Evolutionary conservation across 306 rosid species (phyloP), one percentile per base, ranked within the genome.

Genomic region (Argentina anserina): DNA sequence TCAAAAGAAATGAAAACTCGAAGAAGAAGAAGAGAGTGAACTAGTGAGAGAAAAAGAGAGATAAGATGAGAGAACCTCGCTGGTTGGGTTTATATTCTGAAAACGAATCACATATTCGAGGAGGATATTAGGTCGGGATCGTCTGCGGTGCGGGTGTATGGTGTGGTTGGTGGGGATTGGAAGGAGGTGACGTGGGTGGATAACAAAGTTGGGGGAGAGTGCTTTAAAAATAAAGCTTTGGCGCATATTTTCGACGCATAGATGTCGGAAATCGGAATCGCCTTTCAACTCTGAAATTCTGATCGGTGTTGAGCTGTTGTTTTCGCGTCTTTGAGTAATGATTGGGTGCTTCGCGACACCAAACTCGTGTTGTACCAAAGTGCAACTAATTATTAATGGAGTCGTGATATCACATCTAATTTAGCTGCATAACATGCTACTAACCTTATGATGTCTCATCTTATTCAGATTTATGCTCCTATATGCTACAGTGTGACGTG

Each of bases 61-160:
- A 43, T 7, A 45, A 36, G 6, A 31, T 33, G 62, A 39, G 47
- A 13, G 53, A 69, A 56, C n/a, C 61, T 23, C 62, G 10, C 60
- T 3, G 64, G 53, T 15, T 15, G 2, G 2, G 37, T 83, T 86
- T 88, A 86, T 88, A 84, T 11, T 26, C 67, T 56, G 43, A 45
- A 31, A 40, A 25, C 6, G 43, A 33, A 6, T 39, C 65, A 43
- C 56, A 55, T 37, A 47, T 36, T 8, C 55, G 65, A 71, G 53
- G 75, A 25, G 75, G 25, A 37, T 39, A 17, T 29, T 40, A 6
- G 67, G 75, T 0, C 2, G n/a, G 11, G n/a, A 3, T 71, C 0
- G 0, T 20, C 0, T 18, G 41, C 4, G 40, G 1, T n/a, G 75
- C 20, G 31, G 21, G 14, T 11, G 28, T 28, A 20, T 18, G 56